Conservation (phyloP, 768 basidiomycete genomes). For the Pisolithus marmoratus region DNA sequence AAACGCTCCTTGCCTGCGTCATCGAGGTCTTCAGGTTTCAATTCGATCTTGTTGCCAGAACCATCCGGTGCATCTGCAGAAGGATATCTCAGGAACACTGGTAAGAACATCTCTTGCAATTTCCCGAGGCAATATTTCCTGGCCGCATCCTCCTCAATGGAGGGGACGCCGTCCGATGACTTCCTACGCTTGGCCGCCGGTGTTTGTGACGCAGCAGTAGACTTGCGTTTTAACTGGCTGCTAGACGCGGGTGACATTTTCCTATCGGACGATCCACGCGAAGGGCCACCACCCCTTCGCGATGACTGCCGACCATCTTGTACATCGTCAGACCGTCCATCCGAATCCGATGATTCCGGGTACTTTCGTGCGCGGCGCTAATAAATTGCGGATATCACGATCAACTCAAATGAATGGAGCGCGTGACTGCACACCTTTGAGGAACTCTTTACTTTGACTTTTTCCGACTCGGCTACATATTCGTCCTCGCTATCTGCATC, state of each 20-base stretch:
- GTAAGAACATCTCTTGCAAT: constrained; percentile 62
- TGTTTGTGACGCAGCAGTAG: constrained; percentile 30
- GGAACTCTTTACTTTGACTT: constrained; percentile 24
- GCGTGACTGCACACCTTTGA: constrained; percentile 39
- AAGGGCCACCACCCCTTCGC: constrained; percentile 10
- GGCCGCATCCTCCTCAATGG: constrained; percentile 59
- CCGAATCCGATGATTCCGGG: constrained; percentile 39
- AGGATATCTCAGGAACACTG: constrained; percentile 70
- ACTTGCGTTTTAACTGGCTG: constrained; percentile 50
- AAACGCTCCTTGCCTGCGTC: constrained; percentile 55
- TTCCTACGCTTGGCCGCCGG: constrained; percentile 45
- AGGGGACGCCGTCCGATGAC: constrained; percentile 33
- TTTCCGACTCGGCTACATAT: constrained; percentile 48
- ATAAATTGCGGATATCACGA: constrained; percentile 9
- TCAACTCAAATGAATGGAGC: constrained; percentile 7
- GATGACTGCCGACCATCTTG: constrained; percentile 5
- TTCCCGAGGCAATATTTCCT: constrained; percentile 79
- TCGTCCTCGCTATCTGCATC: constrained; percentile 63
- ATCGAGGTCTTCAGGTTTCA: constrained; percentile 49
- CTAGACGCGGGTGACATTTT: constrained; percentile 15
- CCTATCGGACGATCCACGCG: constrained; percentile 8
- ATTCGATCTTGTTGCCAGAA: constrained; percentile 30
- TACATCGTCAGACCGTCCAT: constrained; percentile 28
- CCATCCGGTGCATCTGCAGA: constrained; percentile 36
- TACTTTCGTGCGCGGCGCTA: constrained; percentile 42